These are phyloP conservation scores for Cladosporium phlei DNA, from an alignment of 2,329 filamentous ascomycete genomes.

Conservation along the genomic window DNA sequence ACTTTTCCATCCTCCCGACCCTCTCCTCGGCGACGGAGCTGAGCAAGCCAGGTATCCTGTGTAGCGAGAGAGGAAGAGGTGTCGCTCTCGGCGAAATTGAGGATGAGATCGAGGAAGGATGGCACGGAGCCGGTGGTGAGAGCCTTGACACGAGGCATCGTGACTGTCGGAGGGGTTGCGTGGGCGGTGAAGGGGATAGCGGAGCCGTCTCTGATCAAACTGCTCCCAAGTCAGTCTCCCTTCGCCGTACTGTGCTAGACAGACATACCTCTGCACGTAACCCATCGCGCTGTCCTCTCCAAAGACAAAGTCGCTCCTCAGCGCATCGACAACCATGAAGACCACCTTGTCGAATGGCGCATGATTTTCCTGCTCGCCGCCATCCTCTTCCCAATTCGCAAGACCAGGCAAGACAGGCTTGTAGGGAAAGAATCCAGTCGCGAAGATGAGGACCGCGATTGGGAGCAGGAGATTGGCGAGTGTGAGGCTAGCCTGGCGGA, in stretches of 20 bases:
- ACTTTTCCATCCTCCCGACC: constrained; percentile 58
- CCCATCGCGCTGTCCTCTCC: constrained; percentile 71
- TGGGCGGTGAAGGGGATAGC: constrained; percentile 93
- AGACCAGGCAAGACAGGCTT: constrained; percentile 88
- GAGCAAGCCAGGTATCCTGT: constrained; percentile 94
- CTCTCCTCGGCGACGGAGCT: constrained; percentile 65
- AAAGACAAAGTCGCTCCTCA: constrained; percentile 95
- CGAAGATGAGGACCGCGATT: constrained; percentile 64
- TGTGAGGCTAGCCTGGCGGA: constrained; percentile 42
- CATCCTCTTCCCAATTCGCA: constrained; percentile 43
- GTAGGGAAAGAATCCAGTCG: constrained; percentile 92
- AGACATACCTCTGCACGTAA: constrained; percentile 74
- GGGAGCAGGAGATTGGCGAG: constrained; percentile 75
- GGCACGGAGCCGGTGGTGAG: constrained; percentile 98
- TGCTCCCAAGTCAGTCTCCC: constrained; percentile 36
- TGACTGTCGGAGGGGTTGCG: constrained; percentile 94
- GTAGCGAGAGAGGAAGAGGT: constrained; percentile 78
- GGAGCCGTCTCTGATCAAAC: constrained; percentile 74
- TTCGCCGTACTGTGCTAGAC: not conserved
- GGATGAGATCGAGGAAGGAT: constrained; percentile 91
- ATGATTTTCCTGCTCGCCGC: constrained; percentile 23
- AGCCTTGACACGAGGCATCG: constrained; percentile 95
- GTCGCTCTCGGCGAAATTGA: constrained; percentile 94
- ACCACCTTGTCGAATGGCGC: constrained; percentile 82
- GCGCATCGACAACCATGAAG: constrained; percentile 96